Evolutionary conservation across 805 yeast genomes (phyloP), one percentile per base, ranked within the genome.

Genomic region (Sugiyamaella valdiviana): DNA sequence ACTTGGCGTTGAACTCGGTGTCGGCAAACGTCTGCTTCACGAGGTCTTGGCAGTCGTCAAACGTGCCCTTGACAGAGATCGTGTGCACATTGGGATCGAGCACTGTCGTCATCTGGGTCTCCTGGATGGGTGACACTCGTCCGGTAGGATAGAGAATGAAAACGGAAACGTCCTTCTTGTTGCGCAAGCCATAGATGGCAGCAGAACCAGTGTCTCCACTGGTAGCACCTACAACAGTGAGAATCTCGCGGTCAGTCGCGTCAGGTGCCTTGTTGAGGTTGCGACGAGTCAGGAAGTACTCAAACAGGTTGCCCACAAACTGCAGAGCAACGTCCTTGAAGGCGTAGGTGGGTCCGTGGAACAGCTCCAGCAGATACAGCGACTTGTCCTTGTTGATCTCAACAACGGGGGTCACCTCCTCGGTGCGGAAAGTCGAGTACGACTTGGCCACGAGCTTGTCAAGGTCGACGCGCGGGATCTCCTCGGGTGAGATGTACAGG

Each of bases 131-230:
- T 32, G 98, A 90, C 49, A 93, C 93, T 66, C 97, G 82, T 44
- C 98, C 99, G 6, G 95, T 87, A 61, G 99, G 99, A 64, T 91
- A 93, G 60, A 93, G 72, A 56, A 93, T 93, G 69, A 93, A 93
- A 19, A 93, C 99, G 24, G 95, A 85, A n/a, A 93, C 96, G 66
- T 93, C 98, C 69, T 89, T 85, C 71, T 93, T 93, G 67, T 95
- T 95, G 71, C 99, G 79, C 57, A 93, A 77, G 47, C 99, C 99
- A 70, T 93, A 93, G 58, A 93, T 93, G 54, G 99, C 99, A 47
- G 99, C 99, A 46, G 96, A 85, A 51, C 99, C 99, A 42, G 99
- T 93, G 63, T 93, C 99, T 63, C 99, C 99, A 42, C 95, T 85
- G 22, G 99, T 93, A 39, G 99, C 99, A 63, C 99, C 99, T 50